Conservation (phyloP, 805 yeast genomes). For the Candida nemodendra region DNA sequence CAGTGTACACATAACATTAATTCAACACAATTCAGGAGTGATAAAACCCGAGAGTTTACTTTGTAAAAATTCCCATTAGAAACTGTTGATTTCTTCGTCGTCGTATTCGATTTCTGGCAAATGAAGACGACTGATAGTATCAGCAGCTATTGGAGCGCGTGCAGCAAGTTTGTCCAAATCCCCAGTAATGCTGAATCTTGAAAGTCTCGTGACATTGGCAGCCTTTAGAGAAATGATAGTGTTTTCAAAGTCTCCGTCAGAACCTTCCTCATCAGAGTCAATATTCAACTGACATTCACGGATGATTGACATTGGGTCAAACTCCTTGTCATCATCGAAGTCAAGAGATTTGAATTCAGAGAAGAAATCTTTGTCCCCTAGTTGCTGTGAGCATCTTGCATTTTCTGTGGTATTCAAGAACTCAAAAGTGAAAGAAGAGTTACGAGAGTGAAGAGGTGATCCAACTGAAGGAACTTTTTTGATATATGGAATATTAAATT, state of each 20-base stretch:
- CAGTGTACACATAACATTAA: no score
- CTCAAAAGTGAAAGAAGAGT: slow-evolving; percentile 28
- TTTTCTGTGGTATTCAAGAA: slow-evolving; percentile 19
- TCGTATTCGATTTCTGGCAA: slow-evolving; percentile 14
- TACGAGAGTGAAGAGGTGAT: slow-evolving; percentile 26
- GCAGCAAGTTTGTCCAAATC: slow-evolving; percentile 14
- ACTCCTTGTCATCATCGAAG: background rate
- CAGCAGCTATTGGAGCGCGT: slow-evolving; percentile 7
- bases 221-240: slow-evolving; percentile 27
- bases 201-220: slow-evolving; percentile 25
- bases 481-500: slow-evolving; percentile 15
- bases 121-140: slow-evolving; percentile 12
- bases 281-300: background rate
- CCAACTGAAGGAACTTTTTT: slow-evolving; percentile 22
- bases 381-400: slow-evolving; percentile 3
- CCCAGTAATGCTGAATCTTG: slow-evolving; percentile 24
- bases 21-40: no score
- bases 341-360: slow-evolving; percentile 7
- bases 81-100: slow-evolving; percentile 11
- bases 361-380: slow-evolving; percentile 4
- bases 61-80: no score
- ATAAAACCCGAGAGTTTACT: no score
- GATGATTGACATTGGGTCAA: background rate
- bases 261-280: slow-evolving; percentile 12
- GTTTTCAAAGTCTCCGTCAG: slow-evolving; percentile 19